These are phyloP conservation scores for Neonothopanus nambi DNA, from an alignment of 1,284 basidiomycete species.

Conservation along the genomic window DNA sequence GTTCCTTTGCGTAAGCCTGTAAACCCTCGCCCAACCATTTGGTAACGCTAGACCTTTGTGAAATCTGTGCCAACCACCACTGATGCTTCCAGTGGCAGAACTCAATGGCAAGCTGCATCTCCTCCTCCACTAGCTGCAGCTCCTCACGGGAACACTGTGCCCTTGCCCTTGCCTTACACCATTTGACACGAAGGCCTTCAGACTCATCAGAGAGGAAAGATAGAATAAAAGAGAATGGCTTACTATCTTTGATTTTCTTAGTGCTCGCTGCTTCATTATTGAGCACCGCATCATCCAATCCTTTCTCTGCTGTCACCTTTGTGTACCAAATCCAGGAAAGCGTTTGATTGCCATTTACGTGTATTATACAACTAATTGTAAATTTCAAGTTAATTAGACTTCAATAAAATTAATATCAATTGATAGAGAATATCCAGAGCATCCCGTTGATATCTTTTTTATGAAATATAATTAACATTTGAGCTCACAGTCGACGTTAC, in stretches of 20 bases:
- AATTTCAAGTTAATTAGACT: no score
- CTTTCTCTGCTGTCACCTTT: neutral
- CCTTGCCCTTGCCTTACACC: conserved; percentile 8
- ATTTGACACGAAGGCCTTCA: conserved; percentile 13
- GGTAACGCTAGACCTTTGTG: no score
- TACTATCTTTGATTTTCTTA: neutral
- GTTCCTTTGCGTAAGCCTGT: no score
- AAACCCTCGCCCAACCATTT: no score
- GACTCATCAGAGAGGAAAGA: neutral
- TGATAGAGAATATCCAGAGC: no score
- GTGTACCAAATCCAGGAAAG: conserved; percentile 18
- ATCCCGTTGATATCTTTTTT: no score
- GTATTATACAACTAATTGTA: no score
- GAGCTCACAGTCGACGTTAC: no score
- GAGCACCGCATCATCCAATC: neutral
- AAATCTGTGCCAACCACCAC: neutral
- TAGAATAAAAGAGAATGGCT: neutral
- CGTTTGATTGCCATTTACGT: neutral
- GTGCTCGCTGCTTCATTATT: neutral
- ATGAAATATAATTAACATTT: no score
- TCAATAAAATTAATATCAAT: no score
- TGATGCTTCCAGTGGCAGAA: no score
- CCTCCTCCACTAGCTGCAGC: conserved; percentile 4
- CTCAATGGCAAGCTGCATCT: conserved; percentile 8
- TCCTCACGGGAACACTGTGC: conserved; percentile 7